Base-by-base conservation (phyloP, 768 basidiomycete genomes). In the Agaricus bisporus region DNA sequence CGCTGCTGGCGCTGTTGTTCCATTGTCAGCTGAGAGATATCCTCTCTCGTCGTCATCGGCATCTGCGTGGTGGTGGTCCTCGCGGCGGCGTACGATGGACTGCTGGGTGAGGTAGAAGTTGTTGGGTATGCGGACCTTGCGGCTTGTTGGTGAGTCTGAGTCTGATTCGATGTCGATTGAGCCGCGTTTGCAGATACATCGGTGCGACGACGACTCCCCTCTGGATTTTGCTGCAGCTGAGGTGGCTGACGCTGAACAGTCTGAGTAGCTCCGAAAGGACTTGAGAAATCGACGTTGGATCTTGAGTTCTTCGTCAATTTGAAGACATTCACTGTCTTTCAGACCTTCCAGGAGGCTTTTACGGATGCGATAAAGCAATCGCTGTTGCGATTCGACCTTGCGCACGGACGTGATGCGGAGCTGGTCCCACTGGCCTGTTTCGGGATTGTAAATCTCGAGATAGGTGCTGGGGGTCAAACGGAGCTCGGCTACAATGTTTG, bases 371-470 rank as follows among this genome's bases (percentile, higher is more conserved):
- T 85, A 87, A 7, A 88, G 64, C 29, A 87, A 64, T 28, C 85
- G 72, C 57, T 86, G 83, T 56, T 82, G 81, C 1, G 71, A 73
- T 43, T 76, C 74, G 39, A 87, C 79, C 36, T 79, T 61, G 35
- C 83, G 77, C 3, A 86, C 83, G 14, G 80, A 76, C 38, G 71
- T 71, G 54, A 83, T 75, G 37, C 76, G 71, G 59, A 86, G 83
- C 56, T 86, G 85, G 49, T 85, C 84, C 86, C 86, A 88, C 50
- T 82, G 77, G 0, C 76, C 70, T 0, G 81, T 74, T 1, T 62
- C 55, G 7, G 75, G 70, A 53, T 82, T 77, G 63, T 76, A 87
- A 2, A 80, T 73, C 57, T 88, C 86, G 41, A 88, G 68, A 60
- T 80, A 86, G 2, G 82, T 78, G 11, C 67, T 64, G 1, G 72